phyloP scores from a whole-genome alignment of 805 yeast species.

The Starmerella ratchasimensis region DNA sequence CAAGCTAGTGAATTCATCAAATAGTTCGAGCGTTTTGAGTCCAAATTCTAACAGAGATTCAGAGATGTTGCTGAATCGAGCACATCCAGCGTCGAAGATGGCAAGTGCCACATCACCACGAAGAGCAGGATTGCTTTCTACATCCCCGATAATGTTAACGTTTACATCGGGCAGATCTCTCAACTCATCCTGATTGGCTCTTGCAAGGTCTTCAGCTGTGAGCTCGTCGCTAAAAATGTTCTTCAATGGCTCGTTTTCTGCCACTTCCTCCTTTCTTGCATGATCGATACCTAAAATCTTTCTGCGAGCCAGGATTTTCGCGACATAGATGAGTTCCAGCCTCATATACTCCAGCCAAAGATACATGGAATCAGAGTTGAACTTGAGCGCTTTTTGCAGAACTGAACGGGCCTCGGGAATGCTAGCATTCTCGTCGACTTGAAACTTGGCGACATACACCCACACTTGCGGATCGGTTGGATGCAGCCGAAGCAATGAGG shows the following conservation, averaged over 20 bases:
- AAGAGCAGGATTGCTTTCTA: conserved; percentile 70
- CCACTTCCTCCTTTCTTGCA: conserved; percentile 34
- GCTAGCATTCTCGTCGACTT: conserved; percentile 75
- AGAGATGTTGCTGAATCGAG: conserved; percentile 29
- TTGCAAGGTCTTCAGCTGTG: conserved; percentile 33
- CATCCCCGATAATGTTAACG: conserved; percentile 67
- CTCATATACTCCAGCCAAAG: conserved; percentile 81
- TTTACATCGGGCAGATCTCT: conserved; percentile 76
- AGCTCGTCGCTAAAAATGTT: conserved; percentile 35
- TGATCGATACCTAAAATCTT: conserved; percentile 56
- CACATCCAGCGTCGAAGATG: conserved; percentile 53
- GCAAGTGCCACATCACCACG: conserved; percentile 60
- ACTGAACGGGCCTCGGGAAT: conserved; percentile 78
- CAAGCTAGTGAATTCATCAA: conserved; percentile 57
- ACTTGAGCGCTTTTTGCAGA: conserved; percentile 71
- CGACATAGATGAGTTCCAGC: conserved; percentile 73
- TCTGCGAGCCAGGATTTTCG: conserved; percentile 72
- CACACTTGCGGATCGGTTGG: conserved; percentile 86
- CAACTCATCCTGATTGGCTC: conserved; percentile 43
- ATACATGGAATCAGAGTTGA: conserved; percentile 56
- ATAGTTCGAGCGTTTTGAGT: conserved; percentile 38
- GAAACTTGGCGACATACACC: conserved; percentile 91
- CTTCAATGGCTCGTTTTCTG: conserved; percentile 33
- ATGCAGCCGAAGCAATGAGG: conserved; percentile 66
- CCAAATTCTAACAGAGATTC: conserved; percentile 31